A percentile compares a stretch with the other conserved stretches of the same genome.
Evolutionary conservation across 2,329 filamentous ascomycete genomes (phyloP).

Genomic region (Colletotrichum coccodes): DNA sequence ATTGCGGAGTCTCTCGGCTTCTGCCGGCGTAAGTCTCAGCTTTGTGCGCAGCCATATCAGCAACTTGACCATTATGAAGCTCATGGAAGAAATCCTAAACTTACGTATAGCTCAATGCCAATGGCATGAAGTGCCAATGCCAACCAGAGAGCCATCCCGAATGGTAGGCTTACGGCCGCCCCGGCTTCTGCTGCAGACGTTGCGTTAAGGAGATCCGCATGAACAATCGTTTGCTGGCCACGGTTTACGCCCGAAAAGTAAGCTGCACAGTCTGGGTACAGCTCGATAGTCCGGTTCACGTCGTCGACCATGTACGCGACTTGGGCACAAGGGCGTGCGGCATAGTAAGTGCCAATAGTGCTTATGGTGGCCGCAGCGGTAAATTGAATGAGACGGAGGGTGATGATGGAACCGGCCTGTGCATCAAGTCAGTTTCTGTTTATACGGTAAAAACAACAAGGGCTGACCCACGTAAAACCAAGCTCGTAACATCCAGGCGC

Average conservation of each 20-base stretch:
- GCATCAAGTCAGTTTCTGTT: neutral
- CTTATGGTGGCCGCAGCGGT: constrained; percentile 47
- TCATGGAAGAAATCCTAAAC: neutral
- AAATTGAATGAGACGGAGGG: constrained; percentile 57
- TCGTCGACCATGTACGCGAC: constrained; percentile 49
- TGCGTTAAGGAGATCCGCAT: constrained; percentile 42
- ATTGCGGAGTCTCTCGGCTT: constrained; percentile 58
- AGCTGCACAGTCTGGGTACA: constrained; percentile 55
- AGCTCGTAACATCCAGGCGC: constrained; percentile 71
- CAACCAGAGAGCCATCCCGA: constrained; percentile 60
- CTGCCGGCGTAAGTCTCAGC: constrained; percentile 59
- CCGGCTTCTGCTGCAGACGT: constrained; percentile 41
- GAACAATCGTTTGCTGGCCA: constrained; percentile 40
- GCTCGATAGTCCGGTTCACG: constrained; percentile 36
- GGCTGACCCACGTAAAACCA: constrained; percentile 55
- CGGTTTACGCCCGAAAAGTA: constrained; percentile 45
- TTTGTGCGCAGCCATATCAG: constrained; percentile 38
- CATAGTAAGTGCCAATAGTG: constrained; percentile 37
- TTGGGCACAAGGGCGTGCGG: constrained; percentile 56
- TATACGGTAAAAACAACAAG: rapidly evolving
- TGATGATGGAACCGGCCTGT: constrained; percentile 59
- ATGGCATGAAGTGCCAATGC: constrained; percentile 32
- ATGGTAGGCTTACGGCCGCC: constrained; percentile 54
- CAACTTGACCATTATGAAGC: no score
- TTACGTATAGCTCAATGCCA: constrained; percentile 39